Percentiles rank a stretch among this genome's conserved stretches.
Evolutionary conservation across 768 basidiomycete genomes (phyloP).

Genomic region (Lentinus brumalis): DNA sequence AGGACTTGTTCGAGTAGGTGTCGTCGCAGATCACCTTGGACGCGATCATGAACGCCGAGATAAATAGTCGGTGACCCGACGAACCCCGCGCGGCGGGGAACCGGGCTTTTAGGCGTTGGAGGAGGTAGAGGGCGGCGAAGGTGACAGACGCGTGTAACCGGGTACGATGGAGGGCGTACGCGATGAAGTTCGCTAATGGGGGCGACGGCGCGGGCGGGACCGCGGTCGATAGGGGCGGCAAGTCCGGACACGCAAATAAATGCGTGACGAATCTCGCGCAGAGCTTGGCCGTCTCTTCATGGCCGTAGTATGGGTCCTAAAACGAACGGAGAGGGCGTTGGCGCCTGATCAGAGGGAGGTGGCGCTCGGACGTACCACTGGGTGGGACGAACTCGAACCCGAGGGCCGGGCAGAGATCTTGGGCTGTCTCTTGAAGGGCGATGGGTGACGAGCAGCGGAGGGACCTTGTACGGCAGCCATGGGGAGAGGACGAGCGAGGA

Average conservation of each 20-base stretch:
- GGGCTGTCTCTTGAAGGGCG: constrained; percentile 29
- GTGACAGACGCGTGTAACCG: constrained; percentile 62
- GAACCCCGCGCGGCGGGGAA: constrained; percentile 90
- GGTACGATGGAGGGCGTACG: constrained; percentile 83
- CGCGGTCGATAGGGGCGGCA: constrained; percentile 35
- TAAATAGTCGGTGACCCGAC: constrained; percentile 86
- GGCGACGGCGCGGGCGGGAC: constrained; percentile 54
- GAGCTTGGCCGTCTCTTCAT: constrained; percentile 44
- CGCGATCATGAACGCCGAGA: constrained; percentile 92
- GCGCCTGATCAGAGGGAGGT: constrained; percentile 10
- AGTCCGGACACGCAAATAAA: constrained; percentile 47
- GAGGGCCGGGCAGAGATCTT: constrained; percentile 21
- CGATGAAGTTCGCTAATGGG: constrained; percentile 74
- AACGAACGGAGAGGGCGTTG: not conserved
- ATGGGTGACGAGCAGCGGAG: constrained; percentile 30
- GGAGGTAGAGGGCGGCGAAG: constrained; percentile 63
- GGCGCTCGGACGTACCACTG: constrained; percentile 10
- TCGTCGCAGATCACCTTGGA: constrained; percentile 74
- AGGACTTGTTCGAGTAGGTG: constrained; percentile 74
- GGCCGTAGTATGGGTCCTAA: constrained; percentile 38
- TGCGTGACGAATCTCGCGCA: constrained; percentile 45
- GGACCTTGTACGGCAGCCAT: constrained; percentile 34
- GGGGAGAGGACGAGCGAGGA: not conserved
- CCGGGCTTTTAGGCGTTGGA: constrained; percentile 88
- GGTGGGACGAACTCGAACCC: constrained; percentile 10